Evolutionary conservation across 768 basidiomycete species (phyloP).

Genomic region (Leucosporidium creatinivorum): DNA sequence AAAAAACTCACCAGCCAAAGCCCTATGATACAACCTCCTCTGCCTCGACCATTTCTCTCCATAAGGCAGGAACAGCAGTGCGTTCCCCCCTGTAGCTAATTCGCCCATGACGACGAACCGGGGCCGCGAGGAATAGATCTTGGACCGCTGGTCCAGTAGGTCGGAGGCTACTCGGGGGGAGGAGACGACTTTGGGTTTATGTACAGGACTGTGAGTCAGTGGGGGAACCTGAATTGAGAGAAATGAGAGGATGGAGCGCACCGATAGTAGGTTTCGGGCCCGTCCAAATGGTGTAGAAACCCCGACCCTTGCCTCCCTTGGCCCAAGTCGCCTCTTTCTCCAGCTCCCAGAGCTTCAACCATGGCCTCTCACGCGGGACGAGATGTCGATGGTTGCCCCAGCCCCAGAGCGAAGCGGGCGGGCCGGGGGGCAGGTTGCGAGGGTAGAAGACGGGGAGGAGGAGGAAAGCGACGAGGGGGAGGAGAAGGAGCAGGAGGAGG

Average conservation of each 20-base stretch:
- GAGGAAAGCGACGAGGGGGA: not conserved
- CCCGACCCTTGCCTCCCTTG: constrained; percentile 1
- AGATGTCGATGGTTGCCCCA: not conserved
- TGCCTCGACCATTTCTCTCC: constrained; percentile 10
- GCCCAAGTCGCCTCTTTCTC: not conserved
- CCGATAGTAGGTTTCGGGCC: not conserved
- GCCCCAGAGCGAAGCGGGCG: not conserved
- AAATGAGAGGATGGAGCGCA: too few relatives aligned
- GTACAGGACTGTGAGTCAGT: too few relatives aligned
- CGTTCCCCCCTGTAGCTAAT: constrained; percentile 9
- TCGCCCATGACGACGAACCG: constrained; percentile 34
- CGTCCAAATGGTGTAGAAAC: not conserved
- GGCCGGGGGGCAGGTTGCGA: not conserved
- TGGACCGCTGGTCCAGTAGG: constrained; percentile 31
- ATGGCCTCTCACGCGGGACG: not conserved
- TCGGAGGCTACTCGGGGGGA: not conserved
- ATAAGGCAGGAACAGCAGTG: constrained; percentile 14
- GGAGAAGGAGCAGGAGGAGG: too few relatives aligned
- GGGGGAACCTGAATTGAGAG: too few relatives aligned
- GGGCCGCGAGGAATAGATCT: constrained; percentile 33
- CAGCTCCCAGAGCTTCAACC: not conserved
- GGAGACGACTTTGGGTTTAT: not conserved
- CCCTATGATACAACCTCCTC: not conserved
- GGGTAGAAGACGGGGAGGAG: not conserved
- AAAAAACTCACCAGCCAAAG: not conserved